Evolutionary conservation across 2,329 filamentous ascomycete species (phyloP), one percentile per base, ranked within the genome.

Genomic region (Cladophialophora chaetospira): DNA sequence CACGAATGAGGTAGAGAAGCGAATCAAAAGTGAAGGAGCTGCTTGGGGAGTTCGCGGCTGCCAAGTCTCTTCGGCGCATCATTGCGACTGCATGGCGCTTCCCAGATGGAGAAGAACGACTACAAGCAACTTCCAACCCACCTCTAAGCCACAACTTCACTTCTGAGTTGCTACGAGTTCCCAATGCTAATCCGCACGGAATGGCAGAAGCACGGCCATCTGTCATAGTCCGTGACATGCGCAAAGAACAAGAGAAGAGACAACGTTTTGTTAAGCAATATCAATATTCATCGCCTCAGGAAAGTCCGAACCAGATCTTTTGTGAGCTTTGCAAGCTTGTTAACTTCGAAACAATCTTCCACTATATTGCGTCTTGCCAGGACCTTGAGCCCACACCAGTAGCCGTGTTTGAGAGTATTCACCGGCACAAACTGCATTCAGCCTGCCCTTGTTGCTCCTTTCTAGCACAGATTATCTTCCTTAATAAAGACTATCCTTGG

Each of bases 341-440:
- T 31, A 48, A 48, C 29, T 48, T 48, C 31, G 19, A 48, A 5
- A 13, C 45, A 10, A 36, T 48, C 21, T 48, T 48, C 45, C 11
- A 23, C 8, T 25, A 11, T 3, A 8, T 48, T 6, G 5, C 6
- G 9, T 17, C 45, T 9, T 31, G 4, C 19, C 15, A 28, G 8
- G 29, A 21, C 29, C 31, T 35, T 23, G 17, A 33, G 19, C 15
- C 11, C 4, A 48, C 45, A 15, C 9, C 29, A 3, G 45, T 48
- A 6, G 45, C 45, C 4, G 19, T 35, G 23, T 25, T 38, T 15
- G 45, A 31, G 11, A 48, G 6, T 17, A 11, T 48, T 10, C 17
- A 48, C 26, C 28, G 45, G 9, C 23, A 9, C 4, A 48, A 35
- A 31, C 28, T 38, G 5, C 6, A 1, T n/a, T 36, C 19, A 11